These are phyloP conservation scores for Ambrosia trifida DNA, from an alignment of 129 eudicot genomes.

Conservation along the genomic window DNA sequence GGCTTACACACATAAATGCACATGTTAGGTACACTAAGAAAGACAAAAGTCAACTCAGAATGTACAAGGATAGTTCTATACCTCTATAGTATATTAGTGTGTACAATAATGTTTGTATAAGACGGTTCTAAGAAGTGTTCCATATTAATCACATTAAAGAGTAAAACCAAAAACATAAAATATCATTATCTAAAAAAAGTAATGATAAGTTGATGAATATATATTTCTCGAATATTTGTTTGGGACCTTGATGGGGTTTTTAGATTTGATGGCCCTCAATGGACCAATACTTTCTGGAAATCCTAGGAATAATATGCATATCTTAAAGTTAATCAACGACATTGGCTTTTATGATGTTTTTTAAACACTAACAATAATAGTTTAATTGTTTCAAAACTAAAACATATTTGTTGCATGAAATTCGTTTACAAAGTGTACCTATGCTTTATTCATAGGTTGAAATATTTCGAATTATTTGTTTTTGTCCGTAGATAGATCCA, in stretches of 20 bases:
- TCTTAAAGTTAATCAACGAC: not conserved
- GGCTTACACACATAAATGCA: too few relatives aligned
- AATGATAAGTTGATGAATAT: not conserved
- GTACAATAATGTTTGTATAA: too few relatives aligned
- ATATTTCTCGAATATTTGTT: not conserved
- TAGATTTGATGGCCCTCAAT: conserved; percentile 2
- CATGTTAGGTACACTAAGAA: too few relatives aligned
- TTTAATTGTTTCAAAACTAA: not conserved
- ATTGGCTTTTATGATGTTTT: conserved; percentile 1
- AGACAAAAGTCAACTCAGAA: too few relatives aligned
- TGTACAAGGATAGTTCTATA: too few relatives aligned
- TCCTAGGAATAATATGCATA: conserved; percentile 24
- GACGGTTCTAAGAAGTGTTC: too few relatives aligned
- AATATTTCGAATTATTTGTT: not conserved
- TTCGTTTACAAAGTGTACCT: too few relatives aligned
- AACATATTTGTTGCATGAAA: too few relatives aligned
- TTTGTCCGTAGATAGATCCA: not conserved
- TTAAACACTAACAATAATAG: not conserved
- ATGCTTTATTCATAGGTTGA: not conserved
- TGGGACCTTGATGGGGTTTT: not conserved
- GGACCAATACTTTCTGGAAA: conserved; percentile 16
- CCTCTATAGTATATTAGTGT: too few relatives aligned
- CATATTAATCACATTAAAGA: not conserved
- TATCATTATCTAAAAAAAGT: not conserved
- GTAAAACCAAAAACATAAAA: not conserved